Evolutionary conservation across 345 rosid species (phyloP).

Genomic region (Streptanthus diversifolius): DNA sequence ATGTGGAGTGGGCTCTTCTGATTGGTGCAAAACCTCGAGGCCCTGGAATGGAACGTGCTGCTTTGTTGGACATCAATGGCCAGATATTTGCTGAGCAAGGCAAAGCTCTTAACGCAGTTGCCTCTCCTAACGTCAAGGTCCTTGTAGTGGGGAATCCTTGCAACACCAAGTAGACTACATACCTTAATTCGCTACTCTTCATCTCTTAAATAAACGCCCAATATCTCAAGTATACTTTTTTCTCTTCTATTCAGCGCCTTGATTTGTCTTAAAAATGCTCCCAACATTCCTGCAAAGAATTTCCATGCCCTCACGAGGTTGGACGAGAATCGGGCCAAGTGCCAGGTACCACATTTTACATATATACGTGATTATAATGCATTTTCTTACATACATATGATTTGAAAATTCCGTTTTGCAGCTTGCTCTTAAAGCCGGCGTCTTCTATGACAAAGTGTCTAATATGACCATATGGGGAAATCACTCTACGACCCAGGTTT

Average conservation of each 20-base stretch:
- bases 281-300: slow-evolving; percentile 88
- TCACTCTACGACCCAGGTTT: slow-evolving; percentile 97
- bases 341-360: slow-evolving; percentile 61
- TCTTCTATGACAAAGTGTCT: slow-evolving; percentile 92
- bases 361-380: neutral
- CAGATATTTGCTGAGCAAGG: slow-evolving; percentile 95
- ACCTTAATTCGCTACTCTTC: neutral
- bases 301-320: slow-evolving; percentile 92
- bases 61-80: slow-evolving; percentile 81
- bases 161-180: slow-evolving; percentile 81
- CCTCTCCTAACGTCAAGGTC: slow-evolving; percentile 84
- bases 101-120: slow-evolving; percentile 88
- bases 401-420: slow-evolving; percentile 31
- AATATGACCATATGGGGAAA: slow-evolving; percentile 98
- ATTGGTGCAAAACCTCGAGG: slow-evolving; percentile 99
- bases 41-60: slow-evolving; percentile 97
- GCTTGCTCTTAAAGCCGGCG: slow-evolving; percentile 96
- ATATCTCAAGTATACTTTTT: neutral
- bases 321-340: slow-evolving; percentile 97
- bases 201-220: neutral
- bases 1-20: slow-evolving; percentile 93
- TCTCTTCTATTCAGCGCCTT: slow-evolving; percentile 57
- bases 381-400: neutral
- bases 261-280: slow-evolving; percentile 96
- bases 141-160: slow-evolving; percentile 98